phyloP scores from a whole-genome alignment of 805 yeast genomes.

The Sugiyamaella floridensis region DNA sequence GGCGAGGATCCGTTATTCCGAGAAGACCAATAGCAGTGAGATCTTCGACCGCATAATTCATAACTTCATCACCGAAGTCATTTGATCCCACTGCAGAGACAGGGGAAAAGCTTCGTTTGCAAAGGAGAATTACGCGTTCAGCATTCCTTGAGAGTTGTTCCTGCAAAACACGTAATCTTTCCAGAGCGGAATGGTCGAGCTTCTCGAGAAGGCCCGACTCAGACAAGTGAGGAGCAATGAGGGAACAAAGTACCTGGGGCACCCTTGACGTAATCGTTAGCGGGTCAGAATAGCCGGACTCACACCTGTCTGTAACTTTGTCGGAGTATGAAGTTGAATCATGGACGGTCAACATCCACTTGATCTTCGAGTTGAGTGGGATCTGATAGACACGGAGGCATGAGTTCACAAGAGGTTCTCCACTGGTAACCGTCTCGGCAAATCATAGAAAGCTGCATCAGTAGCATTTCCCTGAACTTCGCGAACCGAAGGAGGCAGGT shows the following conservation, averaged over 20 bases:
- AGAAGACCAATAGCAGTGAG: constrained; percentile 74
- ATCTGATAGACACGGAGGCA: constrained; percentile 9
- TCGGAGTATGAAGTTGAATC: constrained; percentile 1
- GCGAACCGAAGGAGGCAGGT: constrained; percentile 11
- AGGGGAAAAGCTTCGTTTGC: constrained; percentile 7
- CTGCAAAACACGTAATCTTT: constrained; percentile 6
- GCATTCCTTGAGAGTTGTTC: constrained; percentile 13
- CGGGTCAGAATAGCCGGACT: background rate
- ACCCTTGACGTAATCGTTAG: constrained; percentile 34
- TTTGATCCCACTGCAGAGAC: constrained; percentile 1
- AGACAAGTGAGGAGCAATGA: constrained; percentile 21
- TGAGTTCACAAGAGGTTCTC: background rate
- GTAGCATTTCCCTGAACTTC: constrained; percentile 42
- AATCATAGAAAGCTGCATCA: constrained; percentile 39
- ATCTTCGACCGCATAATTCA: constrained; percentile 27
- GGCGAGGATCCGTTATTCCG: constrained; percentile 96
- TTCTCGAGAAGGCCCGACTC: constrained; percentile 1
- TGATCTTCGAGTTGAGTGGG: constrained; percentile 42
- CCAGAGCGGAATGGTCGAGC: constrained; percentile 1
- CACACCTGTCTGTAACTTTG: constrained; percentile 26
- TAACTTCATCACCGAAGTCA: constrained; percentile 8
- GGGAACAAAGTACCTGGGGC: constrained; percentile 41
- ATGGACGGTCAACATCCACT: constrained; percentile 25
- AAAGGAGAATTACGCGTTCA: constrained; percentile 13
- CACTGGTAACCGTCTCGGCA: constrained; percentile 22